Conservation (phyloP, 345 rosid genomes). For the Arabidopsis arenosa region DNA sequence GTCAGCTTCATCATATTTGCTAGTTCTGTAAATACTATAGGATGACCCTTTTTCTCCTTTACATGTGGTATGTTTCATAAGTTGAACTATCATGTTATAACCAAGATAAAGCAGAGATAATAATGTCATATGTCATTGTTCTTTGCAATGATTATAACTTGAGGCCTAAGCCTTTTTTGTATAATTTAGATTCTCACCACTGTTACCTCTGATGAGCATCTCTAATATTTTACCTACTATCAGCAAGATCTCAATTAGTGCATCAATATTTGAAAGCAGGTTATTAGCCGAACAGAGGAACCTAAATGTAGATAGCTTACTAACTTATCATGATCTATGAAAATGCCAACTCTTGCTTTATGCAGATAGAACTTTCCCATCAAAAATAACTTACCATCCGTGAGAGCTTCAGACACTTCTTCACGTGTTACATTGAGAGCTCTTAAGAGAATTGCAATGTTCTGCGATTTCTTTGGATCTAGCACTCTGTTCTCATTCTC, state of each 20-base stretch:
- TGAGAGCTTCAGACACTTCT: slow-evolving; percentile 93
- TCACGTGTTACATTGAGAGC: slow-evolving; percentile 95
- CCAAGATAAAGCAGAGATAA: slow-evolving; percentile 39
- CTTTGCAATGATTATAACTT: slow-evolving; percentile 41
- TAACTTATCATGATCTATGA: slow-evolving; percentile 5
- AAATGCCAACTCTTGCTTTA: background rate
- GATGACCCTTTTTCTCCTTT: background rate
- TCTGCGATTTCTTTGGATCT: slow-evolving; percentile 98
- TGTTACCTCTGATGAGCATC: slow-evolving; percentile 20
- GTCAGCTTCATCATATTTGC: slow-evolving; percentile 12
- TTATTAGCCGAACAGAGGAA: slow-evolving; percentile 29
- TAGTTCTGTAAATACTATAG: background rate
- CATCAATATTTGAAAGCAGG: slow-evolving; percentile 7
- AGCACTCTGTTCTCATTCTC: slow-evolving; percentile 87
- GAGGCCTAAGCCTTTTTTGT: slow-evolving; percentile 33
- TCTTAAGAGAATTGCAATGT: slow-evolving; percentile 90
- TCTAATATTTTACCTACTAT: slow-evolving; percentile 21
- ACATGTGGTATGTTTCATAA: slow-evolving; percentile 15
- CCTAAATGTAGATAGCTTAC: slow-evolving; percentile 8
- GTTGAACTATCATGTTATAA: slow-evolving; percentile 30
- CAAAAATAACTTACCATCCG: slow-evolving; percentile 64
- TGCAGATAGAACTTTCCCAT: background rate
- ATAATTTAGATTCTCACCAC: slow-evolving; percentile 4
- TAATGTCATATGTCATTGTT: slow-evolving; percentile 24
- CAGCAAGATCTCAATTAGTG: background rate